Base-by-base conservation (phyloP, 257 asterid species). In the Gynochthodes officinalis region DNA sequence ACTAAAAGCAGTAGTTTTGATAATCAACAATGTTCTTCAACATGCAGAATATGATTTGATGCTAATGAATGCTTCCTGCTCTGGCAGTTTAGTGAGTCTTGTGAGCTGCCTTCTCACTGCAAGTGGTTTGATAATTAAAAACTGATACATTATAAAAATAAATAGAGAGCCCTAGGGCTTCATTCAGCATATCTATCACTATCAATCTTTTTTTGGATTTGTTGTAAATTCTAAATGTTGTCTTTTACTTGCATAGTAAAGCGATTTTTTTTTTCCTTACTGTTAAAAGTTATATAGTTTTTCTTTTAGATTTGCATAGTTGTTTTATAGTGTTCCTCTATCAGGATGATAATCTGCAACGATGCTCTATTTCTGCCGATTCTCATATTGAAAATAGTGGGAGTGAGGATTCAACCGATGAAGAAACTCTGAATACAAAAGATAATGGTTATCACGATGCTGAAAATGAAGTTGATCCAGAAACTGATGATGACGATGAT, bases 381-480 rank as follows among this genome's bases (percentile, higher is more conserved):
- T 92, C 98, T 77, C 92, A 86, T 71, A 81, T 83, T 43, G 93
- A 81, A 77, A 86, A 84, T 70, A 87, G 96, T 79, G 90, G 83
- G 72, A 90, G 91, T 76, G 96, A 87, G 79, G 88, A 84, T 82
- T 79, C 88, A 53, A 86, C 88, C 76, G 97, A 89, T 82, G 91
- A 89, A 74, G 97, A 88, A 74, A 82, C 80, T 76, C 77, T 82
- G 30, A 87, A 82, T 74, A 62, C 75, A 66, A 86, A 89, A 81
- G 87, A 79, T 53, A 87, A 89, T 79, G 95, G 94, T 68, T 92
- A 85, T 85, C 99, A 89, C 67, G 98, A 92, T 82, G 98, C 96
- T 73, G 90, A 90, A 84, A 87, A 87, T 73, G 96, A 92, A 86
- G 96, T 72, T 1, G 92, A 84, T 76, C 92, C 83, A 76, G 91